Evolutionary conservation across 306 rosid species (phyloP).

Genomic region (Quercus dentata): DNA sequence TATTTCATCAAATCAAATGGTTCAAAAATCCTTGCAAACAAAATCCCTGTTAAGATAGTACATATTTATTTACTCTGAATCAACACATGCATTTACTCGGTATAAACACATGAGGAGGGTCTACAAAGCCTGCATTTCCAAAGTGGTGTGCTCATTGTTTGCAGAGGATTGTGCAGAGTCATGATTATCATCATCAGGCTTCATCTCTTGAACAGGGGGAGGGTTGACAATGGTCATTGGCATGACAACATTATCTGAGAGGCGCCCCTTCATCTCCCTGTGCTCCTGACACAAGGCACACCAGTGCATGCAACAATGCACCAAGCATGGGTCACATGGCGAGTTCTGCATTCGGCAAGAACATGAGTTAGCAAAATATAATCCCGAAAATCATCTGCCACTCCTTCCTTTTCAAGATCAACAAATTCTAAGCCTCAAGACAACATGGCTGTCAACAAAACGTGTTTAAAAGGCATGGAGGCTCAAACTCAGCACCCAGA

Average conservation of each 20-base stretch:
- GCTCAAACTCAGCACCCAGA: no score
- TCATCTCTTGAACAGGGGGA: slow-evolving; percentile 87
- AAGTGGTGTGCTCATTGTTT: slow-evolving; percentile 47
- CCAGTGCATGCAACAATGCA: slow-evolving; percentile 94
- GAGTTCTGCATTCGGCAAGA: slow-evolving; percentile 55
- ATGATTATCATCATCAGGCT: slow-evolving; percentile 41
- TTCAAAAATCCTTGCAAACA: not conserved
- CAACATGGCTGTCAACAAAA: not conserved
- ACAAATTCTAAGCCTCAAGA: not conserved
- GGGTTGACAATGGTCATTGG: slow-evolving; percentile 83
- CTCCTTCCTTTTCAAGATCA: not conserved
- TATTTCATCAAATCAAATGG: not conserved
- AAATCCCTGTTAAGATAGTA: slow-evolving; percentile 7
- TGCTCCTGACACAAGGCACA: slow-evolving; percentile 98
- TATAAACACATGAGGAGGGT: not conserved
- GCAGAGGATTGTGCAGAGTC: slow-evolving; percentile 48
- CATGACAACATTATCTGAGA: slow-evolving; percentile 50
- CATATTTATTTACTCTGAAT: not conserved
- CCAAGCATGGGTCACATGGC: slow-evolving; percentile 88
- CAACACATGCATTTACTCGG: not conserved
- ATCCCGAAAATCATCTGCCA: not conserved
- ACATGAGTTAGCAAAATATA: not conserved
- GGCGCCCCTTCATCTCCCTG: slow-evolving; percentile 88
- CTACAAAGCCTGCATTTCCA: slow-evolving; percentile 90
- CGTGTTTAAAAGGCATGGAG: not conserved